These are phyloP conservation scores for Pythium myriotylum DNA, from an alignment of 352 stramenopile genomes.

Conservation along the genomic window DNA sequence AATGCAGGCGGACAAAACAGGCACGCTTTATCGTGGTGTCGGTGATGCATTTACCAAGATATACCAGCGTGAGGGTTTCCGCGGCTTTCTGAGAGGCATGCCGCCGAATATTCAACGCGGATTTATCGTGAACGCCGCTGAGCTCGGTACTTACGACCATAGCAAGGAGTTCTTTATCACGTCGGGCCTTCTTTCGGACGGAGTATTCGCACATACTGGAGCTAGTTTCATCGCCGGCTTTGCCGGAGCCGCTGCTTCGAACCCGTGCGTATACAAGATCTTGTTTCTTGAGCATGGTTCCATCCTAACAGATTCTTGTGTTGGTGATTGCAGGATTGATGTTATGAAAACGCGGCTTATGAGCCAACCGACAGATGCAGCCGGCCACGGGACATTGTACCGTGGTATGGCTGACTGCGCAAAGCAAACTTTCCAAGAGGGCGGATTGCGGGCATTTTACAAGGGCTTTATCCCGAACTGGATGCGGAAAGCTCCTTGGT, in stretches of 20 bases:
- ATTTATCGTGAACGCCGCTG: slow-evolving; percentile 86
- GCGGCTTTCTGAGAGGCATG: slow-evolving; percentile 81
- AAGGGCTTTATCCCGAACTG: slow-evolving; percentile 88
- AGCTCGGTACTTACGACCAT: slow-evolving; percentile 88
- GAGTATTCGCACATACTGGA: slow-evolving; percentile 69
- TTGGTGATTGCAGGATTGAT: slow-evolving; percentile 61
- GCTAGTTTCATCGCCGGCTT: slow-evolving; percentile 81
- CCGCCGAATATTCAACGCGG: slow-evolving; percentile 83
- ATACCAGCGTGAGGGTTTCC: slow-evolving; percentile 70
- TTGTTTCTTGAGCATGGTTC: too few species aligned
- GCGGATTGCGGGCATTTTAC: slow-evolving; percentile 75
- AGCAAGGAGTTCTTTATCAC: slow-evolving; percentile 75
- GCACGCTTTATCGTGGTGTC: slow-evolving; percentile 70
- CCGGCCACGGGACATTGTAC: slow-evolving; percentile 60
- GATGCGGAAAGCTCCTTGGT: slow-evolving; percentile 88
- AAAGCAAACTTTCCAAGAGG: slow-evolving; percentile 67
- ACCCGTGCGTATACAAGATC: slow-evolving; percentile 61
- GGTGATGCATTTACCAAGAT: slow-evolving; percentile 71
- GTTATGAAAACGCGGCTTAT: slow-evolving; percentile 87
- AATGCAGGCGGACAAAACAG: slow-evolving; percentile 80
- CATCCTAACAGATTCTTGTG: slow-evolving; percentile 14
- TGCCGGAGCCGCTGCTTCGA: slow-evolving; percentile 69
- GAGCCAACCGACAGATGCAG: slow-evolving; percentile 68
- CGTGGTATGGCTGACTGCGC: slow-evolving; percentile 73
- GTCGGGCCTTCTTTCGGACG: slow-evolving; percentile 60